Evolutionary conservation across 495 filamentous ascomycete genomes (phyloP).

Genomic region (Xylaria venustula): DNA sequence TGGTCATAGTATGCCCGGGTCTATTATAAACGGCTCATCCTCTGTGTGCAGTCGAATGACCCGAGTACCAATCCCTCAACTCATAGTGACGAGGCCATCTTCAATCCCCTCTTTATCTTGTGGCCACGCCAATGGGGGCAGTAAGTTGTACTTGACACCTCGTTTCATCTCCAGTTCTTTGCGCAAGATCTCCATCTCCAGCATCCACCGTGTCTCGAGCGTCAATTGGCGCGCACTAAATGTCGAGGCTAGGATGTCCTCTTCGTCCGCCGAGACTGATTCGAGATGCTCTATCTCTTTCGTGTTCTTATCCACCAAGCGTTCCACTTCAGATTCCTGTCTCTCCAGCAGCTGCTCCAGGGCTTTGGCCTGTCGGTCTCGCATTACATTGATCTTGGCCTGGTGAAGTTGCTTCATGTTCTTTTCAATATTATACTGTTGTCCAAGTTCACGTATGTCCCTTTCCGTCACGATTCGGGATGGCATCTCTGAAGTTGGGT

Average conservation of each 20-base stretch:
- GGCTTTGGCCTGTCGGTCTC: conserved; percentile 70
- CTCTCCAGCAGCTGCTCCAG: conserved; percentile 63
- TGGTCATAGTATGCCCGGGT: not conserved
- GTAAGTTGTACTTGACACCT: conserved; percentile 47
- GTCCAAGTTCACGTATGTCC: conserved; percentile 61
- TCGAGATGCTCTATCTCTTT: conserved; percentile 58
- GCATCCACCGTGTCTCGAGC: conserved; percentile 57
- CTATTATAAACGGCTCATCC: not conserved
- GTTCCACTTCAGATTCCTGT: conserved; percentile 62
- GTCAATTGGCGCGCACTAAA: conserved; percentile 51
- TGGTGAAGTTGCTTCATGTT: conserved; percentile 67
- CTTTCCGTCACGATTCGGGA: conserved; percentile 54
- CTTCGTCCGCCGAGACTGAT: conserved; percentile 54
- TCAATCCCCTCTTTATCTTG: conserved; percentile 21
- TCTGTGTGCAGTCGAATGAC: not conserved
- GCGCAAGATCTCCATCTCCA: conserved; percentile 64
- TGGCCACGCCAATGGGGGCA: conserved; percentile 47
- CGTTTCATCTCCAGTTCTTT: conserved; percentile 55
- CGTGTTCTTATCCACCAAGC: conserved; percentile 50
- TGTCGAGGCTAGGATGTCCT: conserved; percentile 43
- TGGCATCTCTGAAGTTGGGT: conserved; percentile 32
- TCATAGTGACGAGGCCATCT: conserved; percentile 18
- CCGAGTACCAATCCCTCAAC: conserved; percentile 15
- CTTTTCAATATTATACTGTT: conserved; percentile 68
- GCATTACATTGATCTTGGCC: conserved; percentile 74